A percentile compares a stretch with the other conserved stretches of the same genome.
These are phyloP conservation scores for Moesziomyces antarcticus DNA, from an alignment of 1,284 basidiomycete species.

Conservation along the genomic window DNA sequence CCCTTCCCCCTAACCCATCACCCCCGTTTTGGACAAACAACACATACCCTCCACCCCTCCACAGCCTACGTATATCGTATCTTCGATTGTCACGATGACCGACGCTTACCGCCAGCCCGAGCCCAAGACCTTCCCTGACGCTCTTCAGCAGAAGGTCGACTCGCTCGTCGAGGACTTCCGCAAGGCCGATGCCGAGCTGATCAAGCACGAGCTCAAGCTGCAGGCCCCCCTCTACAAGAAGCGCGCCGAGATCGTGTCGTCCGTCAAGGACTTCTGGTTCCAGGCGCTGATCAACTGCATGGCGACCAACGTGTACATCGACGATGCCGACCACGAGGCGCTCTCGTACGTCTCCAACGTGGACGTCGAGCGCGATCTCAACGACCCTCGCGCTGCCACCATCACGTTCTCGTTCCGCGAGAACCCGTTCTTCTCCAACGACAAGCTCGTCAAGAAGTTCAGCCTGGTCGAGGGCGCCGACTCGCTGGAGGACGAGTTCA, in stretches of 20 bases:
- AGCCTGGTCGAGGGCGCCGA: constrained; percentile 52
- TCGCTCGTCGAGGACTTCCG: constrained; percentile 53
- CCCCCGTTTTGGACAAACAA: not conserved
- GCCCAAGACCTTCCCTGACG: constrained; percentile 45
- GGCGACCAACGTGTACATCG: constrained; percentile 63
- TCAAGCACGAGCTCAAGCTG: constrained; percentile 59
- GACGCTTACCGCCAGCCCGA: constrained; percentile 42
- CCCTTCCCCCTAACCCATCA: not conserved
- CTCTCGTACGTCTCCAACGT: constrained; percentile 59
- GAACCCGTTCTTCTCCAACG: constrained; percentile 60
- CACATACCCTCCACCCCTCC: not conserved
- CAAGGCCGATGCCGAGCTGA: constrained; percentile 53
- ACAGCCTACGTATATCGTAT: too few species aligned
- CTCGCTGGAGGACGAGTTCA: constrained; percentile 56
- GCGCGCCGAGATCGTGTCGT: constrained; percentile 56
- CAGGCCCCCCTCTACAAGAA: constrained; percentile 61
- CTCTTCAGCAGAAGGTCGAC: constrained; percentile 48
- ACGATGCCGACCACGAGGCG: constrained; percentile 62
- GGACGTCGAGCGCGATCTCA: constrained; percentile 51
- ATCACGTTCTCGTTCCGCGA: constrained; percentile 62
- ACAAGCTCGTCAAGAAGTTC: constrained; percentile 63
- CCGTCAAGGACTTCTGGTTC: constrained; percentile 62
- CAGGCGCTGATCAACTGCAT: constrained; percentile 64
- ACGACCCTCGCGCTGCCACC: constrained; percentile 60
- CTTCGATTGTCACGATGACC: constrained; percentile 9